Evolutionary conservation across 2,329 filamentous ascomycete genomes (phyloP).

Genomic region (Aspergillus hortae): DNA sequence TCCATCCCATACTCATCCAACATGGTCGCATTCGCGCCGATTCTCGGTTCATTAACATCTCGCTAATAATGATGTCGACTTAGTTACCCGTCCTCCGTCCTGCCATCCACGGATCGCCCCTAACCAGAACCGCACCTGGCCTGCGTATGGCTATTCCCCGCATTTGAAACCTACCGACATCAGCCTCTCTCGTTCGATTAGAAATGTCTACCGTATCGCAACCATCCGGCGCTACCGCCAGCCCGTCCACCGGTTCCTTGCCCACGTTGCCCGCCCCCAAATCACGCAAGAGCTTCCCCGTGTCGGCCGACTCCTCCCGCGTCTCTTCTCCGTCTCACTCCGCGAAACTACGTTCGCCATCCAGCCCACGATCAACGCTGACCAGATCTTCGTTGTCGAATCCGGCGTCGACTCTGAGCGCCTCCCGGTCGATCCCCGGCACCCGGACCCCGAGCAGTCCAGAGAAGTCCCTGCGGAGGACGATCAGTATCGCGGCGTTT

Average conservation of each 20-base stretch:
- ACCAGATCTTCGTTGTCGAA: slow-evolving; percentile 47
- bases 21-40: too few relatives aligned
- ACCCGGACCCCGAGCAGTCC: slow-evolving; percentile 52
- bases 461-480: slow-evolving; percentile 74
- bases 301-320: slow-evolving; percentile 44
- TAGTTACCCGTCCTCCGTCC: too few relatives aligned
- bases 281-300: slow-evolving; percentile 63
- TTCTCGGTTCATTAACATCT: too few relatives aligned
- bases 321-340: slow-evolving; percentile 44
- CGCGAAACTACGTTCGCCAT: slow-evolving; percentile 57
- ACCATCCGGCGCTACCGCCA: slow-evolving; percentile 58
- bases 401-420: slow-evolving; percentile 53
- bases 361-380: slow-evolving; percentile 51
- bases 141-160: too few relatives aligned
- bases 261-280: slow-evolving; percentile 72
- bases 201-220: slow-evolving; percentile 38
- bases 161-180: too few relatives aligned
- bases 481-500: slow-evolving; percentile 90
- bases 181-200: slow-evolving; percentile 44
- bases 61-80: too few relatives aligned
- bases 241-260: slow-evolving; percentile 67
- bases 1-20: too few relatives aligned
- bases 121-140: too few relatives aligned
- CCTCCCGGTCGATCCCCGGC: slow-evolving; percentile 54
- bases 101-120: too few relatives aligned